A percentile compares a stretch with the other conserved stretches of the same genome.
Conservation (phyloP, 176 grass and related monocot species). For the Secale cereale region DNA sequence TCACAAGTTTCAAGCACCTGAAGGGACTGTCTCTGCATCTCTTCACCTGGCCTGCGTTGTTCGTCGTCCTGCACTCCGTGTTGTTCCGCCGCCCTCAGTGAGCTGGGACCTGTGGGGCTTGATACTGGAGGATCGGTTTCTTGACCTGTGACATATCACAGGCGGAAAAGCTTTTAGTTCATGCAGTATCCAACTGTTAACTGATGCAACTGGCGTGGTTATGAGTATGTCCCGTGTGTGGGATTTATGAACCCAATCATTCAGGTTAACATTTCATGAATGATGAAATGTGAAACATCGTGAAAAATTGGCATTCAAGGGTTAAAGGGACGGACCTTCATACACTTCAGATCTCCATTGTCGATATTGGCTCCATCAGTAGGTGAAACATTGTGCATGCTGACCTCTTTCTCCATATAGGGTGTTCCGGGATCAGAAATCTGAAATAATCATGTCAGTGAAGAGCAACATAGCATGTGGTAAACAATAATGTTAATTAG, state of each 20-base stretch:
- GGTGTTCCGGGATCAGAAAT: conserved; percentile 25
- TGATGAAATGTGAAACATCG: background rate
- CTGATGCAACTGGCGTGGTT: background rate
- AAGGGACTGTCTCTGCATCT: conserved; percentile 1
- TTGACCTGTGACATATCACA: conserved; percentile 44
- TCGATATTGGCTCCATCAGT: conserved; percentile 36
- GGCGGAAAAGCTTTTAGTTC: background rate
- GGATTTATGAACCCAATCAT: too few species aligned
- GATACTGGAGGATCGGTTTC: conserved; percentile 69
- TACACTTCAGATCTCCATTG: conserved; percentile 57
- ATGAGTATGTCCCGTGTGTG: background rate
- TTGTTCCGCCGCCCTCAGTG: conserved; percentile 21
- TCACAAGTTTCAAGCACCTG: conserved; percentile 20
- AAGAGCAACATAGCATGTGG: background rate
- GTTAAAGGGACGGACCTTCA: conserved; percentile 57
- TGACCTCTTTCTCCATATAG: conserved; percentile 47
- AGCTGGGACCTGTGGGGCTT: conserved; percentile 61
- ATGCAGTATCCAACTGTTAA: background rate
- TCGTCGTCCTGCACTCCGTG: background rate
- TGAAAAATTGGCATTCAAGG: conserved; percentile 10
- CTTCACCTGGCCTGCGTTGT: conserved; percentile 1
- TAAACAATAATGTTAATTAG: background rate
- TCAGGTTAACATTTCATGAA: background rate
- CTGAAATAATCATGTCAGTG: conserved; percentile 20
- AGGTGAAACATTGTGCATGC: conserved; percentile 44